phyloP scores from a whole-genome alignment of 2,329 filamentous ascomycete genomes.

The Fusarium equiseti region DNA sequence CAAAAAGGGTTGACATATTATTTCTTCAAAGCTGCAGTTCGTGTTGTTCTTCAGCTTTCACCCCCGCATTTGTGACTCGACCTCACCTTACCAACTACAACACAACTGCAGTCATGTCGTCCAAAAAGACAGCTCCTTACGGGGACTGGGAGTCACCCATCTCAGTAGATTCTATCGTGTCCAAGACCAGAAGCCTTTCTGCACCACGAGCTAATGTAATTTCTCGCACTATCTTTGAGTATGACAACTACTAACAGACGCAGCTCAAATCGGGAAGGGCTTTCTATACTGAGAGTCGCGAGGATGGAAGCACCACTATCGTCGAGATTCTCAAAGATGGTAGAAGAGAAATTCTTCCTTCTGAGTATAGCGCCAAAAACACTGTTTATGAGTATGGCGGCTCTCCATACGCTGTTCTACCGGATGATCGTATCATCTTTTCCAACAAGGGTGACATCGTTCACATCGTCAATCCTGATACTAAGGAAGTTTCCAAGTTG shows the following conservation, averaged over 20 bases:
- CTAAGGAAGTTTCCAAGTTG: conserved; percentile 51
- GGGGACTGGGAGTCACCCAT: conserved; percentile 58
- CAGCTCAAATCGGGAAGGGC: conserved; percentile 50
- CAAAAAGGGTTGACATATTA: not conserved
- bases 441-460: conserved; percentile 59
- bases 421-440: conserved; percentile 60
- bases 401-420: conserved; percentile 56
- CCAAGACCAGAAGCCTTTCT: conserved; percentile 50
- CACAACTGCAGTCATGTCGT: conserved; percentile 21
- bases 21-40: not conserved
- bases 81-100: conserved; percentile 7
- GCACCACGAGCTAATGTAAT: conserved; percentile 55
- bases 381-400: conserved; percentile 67
- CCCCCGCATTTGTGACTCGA: conserved; percentile 28
- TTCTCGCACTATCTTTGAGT: not conserved
- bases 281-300: conserved; percentile 55
- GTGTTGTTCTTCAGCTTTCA: not conserved
- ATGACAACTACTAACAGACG: not conserved
- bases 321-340: conserved; percentile 55
- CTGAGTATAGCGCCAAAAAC: conserved; percentile 58
- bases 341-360: conserved; percentile 57
- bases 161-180: conserved; percentile 52
- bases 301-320: conserved; percentile 59
- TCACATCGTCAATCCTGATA: conserved; percentile 56
- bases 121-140: conserved; percentile 48